Evolutionary conservation across 768 basidiomycete species (phyloP).

Genomic region (Termitomyces sp.): DNA sequence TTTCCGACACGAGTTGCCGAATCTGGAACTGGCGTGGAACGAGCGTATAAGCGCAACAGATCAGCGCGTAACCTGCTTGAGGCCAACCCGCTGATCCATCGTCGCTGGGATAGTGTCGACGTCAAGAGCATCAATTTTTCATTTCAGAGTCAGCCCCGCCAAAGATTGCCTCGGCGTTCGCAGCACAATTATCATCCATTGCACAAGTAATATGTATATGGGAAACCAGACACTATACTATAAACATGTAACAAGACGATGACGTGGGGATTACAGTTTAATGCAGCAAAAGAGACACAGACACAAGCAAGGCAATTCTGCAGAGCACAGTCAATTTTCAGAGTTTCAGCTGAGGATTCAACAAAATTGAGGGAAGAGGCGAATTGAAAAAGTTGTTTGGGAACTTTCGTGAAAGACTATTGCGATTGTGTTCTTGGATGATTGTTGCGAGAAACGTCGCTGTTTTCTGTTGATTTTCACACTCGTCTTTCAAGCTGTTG

Average conservation of each 20-base stretch:
- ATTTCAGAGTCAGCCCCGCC: conserved; percentile 5
- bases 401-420: conserved; percentile 43
- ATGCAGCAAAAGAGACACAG: neutral
- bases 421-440: conserved; percentile 44
- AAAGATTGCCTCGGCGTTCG: too few relatives aligned
- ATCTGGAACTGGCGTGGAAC: neutral
- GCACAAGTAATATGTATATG: neutral
- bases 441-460: conserved; percentile 27
- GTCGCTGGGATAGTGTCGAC: conserved; percentile 9
- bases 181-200: neutral
- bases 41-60: neutral
- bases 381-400: conserved; percentile 35
- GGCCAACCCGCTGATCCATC: conserved; percentile 3
- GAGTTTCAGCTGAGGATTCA: conserved; percentile 11
- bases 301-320: neutral
- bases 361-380: conserved; percentile 18
- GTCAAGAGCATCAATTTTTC: conserved; percentile 13
- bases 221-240: neutral
- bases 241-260: neutral
- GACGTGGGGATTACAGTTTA: neutral
- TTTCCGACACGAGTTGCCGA: conserved; percentile 4
- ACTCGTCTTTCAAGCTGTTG: conserved; percentile 34
- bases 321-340: conserved; percentile 2
- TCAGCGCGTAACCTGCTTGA: neutral
- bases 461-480: conserved; percentile 31